A percentile compares a stretch with the other conserved stretches of the same genome.
Conservation (phyloP, 305 asterid genomes). For the Fraxinus albicans region DNA sequence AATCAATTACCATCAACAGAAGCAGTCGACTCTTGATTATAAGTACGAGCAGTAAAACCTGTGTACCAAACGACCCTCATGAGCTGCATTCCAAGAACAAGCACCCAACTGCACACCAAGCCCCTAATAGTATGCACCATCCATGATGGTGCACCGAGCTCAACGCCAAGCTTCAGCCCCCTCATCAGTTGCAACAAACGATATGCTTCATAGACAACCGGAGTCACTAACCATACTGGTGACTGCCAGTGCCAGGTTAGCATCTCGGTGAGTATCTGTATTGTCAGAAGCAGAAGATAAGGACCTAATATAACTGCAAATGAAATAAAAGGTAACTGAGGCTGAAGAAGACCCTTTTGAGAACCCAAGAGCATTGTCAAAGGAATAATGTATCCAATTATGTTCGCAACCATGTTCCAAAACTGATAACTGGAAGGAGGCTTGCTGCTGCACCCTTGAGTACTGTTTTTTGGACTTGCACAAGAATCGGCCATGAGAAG, state of each 20-base stretch:
- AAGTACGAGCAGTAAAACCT: constrained; percentile 63
- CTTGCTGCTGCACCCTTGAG: constrained; percentile 34
- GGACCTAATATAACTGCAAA: constrained; percentile 78
- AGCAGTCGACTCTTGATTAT: constrained; percentile 31
- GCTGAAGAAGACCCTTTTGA: constrained; percentile 57
- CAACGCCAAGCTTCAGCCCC: constrained; percentile 85
- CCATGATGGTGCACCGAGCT: constrained; percentile 75
- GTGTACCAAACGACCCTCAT: constrained; percentile 99
- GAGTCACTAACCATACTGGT: constrained; percentile 92
- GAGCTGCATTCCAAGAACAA: constrained; percentile 91
- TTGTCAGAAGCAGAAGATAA: constrained; percentile 70
- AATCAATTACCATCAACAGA: constrained; percentile 18
- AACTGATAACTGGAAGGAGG: constrained; percentile 73
- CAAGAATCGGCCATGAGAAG: constrained; percentile 89
- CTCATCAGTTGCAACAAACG: constrained; percentile 90
- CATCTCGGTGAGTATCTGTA: constrained; percentile 78
- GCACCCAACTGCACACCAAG: constrained; percentile 88
- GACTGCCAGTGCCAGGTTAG: constrained; percentile 98
- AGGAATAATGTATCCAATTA: constrained; percentile 57
- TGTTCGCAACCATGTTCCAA: constrained; percentile 77
- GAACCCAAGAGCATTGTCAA: constrained; percentile 44
- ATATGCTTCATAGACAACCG: constrained; percentile 77
- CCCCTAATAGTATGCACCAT: constrained; percentile 67
- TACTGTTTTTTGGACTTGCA: constrained; percentile 45
- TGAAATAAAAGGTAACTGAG: constrained; percentile 62